Base-by-base conservation (phyloP, 2,329 filamentous ascomycete genomes). In the Daldinia sp. region DNA sequence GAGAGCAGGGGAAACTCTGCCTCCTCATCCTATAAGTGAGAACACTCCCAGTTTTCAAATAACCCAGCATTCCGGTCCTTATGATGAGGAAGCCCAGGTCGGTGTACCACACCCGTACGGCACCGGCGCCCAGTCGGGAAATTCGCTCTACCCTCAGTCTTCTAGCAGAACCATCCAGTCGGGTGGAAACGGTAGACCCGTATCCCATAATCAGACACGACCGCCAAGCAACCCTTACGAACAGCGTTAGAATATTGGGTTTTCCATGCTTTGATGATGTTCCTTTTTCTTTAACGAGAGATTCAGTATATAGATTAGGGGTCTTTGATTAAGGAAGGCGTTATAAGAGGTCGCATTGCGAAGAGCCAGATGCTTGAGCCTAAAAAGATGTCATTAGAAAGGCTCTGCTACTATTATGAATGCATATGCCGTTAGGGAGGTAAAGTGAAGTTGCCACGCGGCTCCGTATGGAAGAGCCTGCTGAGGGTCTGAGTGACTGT, bases 31-130 rank as follows among this genome's bases (percentile, higher is more conserved):
- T 8, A 45, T 50, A 29, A 55, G 32, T 21, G 66, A 65, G 25
- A 67, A 66, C 32, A 62, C 65, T 0, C 72, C 73, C 1, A 68
- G 70, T 41, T 58, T 75, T 7, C 71, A 72, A 30, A 66, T 75
- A 10, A 72, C 74, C 6, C 72, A 75, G 52, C 71, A 73, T 47
- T 60, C 69, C 62, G 47, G 51, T 3, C 67, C 65, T 4, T 76
- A 68, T 30, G 74, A 76, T 41, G 74, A 76, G 55, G 74, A 76
- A 54, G 73, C 74, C 6, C 70, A 75, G 47, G 34, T 72, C 10
- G 74, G 73, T 7, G 71, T 71, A 1, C 64, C 68, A 15, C 68
- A 70, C 50, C 70, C 70, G 2, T 73, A 69, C 27, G 49, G 39
- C 11, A 41, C 53, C 30, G 21, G 15, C 6, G 30, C 56, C 21